Evolutionary conservation across 768 basidiomycete species (phyloP).

Genomic region (Coprinopsis strossmayeri): DNA sequence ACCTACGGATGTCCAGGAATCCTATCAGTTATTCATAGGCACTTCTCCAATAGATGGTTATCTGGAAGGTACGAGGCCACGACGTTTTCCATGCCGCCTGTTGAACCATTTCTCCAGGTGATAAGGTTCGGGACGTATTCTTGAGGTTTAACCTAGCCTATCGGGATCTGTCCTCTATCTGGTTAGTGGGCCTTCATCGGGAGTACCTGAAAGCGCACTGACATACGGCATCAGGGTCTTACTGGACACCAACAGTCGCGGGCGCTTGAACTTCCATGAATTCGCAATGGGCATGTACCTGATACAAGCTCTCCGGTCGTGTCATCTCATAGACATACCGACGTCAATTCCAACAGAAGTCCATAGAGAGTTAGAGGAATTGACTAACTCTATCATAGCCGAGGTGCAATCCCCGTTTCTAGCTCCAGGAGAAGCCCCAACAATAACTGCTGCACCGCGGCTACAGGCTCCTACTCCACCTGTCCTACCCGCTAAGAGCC

Average conservation of each 20-base stretch:
- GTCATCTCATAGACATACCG: conserved; percentile 26
- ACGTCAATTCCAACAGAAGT: conserved; percentile 24
- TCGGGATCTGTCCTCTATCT: conserved; percentile 55
- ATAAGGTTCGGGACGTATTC: conserved; percentile 58
- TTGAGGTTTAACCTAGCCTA: conserved; percentile 53
- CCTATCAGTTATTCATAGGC: conserved; percentile 44
- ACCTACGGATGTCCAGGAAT: conserved; percentile 47
- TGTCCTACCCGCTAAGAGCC: conserved; percentile 2
- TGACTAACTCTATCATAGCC: not conserved
- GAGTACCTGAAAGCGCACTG: not conserved
- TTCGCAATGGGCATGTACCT: conserved; percentile 71
- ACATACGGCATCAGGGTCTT: conserved; percentile 38
- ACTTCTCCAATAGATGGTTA: conserved; percentile 47
- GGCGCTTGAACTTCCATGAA: conserved; percentile 56
- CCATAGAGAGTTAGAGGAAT: conserved; percentile 20
- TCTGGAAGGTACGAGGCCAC: conserved; percentile 36
- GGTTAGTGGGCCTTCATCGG: conserved; percentile 29
- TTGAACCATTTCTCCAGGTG: conserved; percentile 27
- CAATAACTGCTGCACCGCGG: not conserved
- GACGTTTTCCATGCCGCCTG: not conserved
- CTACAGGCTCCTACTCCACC: not conserved
- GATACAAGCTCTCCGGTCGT: conserved; percentile 35
- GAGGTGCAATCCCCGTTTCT: conserved; percentile 8
- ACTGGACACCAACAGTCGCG: conserved; percentile 52
- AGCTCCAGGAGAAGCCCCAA: conserved; percentile 4